Evolutionary conservation across 257 asterid genomes (phyloP).

Genomic region (Solanum etuberosum): DNA sequence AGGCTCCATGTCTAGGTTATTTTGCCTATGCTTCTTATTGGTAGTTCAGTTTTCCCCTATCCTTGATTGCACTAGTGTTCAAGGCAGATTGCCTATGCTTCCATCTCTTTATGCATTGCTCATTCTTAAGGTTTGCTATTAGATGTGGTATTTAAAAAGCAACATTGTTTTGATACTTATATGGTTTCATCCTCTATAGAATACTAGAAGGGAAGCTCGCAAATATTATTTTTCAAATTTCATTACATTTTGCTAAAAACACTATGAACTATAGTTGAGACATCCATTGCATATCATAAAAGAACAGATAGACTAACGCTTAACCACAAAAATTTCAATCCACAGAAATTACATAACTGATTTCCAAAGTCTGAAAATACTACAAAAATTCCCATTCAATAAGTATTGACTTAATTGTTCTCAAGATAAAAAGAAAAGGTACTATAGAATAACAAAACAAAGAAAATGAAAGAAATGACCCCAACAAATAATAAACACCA

Average conservation of each 20-base stretch:
- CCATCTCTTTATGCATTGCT: neutral
- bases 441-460: neutral
- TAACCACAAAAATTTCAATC: neutral
- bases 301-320: neutral
- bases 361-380: too few species aligned
- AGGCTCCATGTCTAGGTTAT: neutral
- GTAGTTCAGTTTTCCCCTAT: neutral
- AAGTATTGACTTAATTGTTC: neutral
- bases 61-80: neutral
- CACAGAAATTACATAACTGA: too few species aligned
- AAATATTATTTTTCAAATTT: too few species aligned
- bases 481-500: neutral
- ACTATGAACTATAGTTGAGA: neutral
- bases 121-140: neutral
- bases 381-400: neutral
- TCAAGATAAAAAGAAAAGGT: neutral
- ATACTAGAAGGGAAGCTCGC: too few species aligned
- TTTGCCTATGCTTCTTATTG: neutral
- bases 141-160: neutral
- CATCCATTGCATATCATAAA: neutral
- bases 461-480: neutral
- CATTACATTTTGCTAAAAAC: neutral
- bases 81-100: neutral
- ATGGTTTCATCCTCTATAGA: neutral
- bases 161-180: neutral